Base-by-base conservation (phyloP, 208 protist genomes). In the Trichomonas gallinae region DNA sequence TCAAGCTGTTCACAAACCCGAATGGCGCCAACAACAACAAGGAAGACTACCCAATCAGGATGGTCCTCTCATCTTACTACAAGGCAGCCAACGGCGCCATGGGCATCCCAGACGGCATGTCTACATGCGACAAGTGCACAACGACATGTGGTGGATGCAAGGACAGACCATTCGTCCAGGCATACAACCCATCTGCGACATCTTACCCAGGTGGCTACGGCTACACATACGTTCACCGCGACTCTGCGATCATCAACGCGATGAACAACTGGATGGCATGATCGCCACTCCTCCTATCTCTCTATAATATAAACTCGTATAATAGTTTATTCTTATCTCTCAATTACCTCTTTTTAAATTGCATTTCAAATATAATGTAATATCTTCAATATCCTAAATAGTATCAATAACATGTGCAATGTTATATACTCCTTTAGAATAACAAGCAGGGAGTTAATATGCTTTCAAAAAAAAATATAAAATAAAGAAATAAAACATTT, bases 151-250 rank as follows among this genome's bases (percentile, higher is more conserved):
- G n/a, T 0, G 15, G 31, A 17, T 98, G 97, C 82, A 44, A 31
- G n/a, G n/a, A 42, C 8, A 38, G 97, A 31, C 45, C 81, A n/a
- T 96, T 97, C 26, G 96, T 40, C 11, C 31, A 38, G 21, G 97
- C 97, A 0, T 98, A 98, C 51, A 21, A 63, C n/a, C 40, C n/a
- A n/a, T 42, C 72, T 88, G 81, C 97, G 0, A 6, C n/a, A 45
- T 97, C 97, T 15, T 98, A 98, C 89, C 63, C 81, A 45, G 48
- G 45, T 34, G 23, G 46, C 9, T 1, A 21, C 6, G 97, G 38
- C 13, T 98, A 98, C 58, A 98, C 97, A 4, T 51, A 97, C n/a
- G 96, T 98, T 82, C 97, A 98, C 96, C 34, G 97, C n/a, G 97
- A 98, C 85, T 38, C 0, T n/a, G 0, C 0, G 34, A 97, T 98